A percentile compares a stretch with the other conserved stretches of the same genome.
Evolutionary conservation across 768 basidiomycete species (phyloP).

Genomic region (Glaciozyma martinii): DNA sequence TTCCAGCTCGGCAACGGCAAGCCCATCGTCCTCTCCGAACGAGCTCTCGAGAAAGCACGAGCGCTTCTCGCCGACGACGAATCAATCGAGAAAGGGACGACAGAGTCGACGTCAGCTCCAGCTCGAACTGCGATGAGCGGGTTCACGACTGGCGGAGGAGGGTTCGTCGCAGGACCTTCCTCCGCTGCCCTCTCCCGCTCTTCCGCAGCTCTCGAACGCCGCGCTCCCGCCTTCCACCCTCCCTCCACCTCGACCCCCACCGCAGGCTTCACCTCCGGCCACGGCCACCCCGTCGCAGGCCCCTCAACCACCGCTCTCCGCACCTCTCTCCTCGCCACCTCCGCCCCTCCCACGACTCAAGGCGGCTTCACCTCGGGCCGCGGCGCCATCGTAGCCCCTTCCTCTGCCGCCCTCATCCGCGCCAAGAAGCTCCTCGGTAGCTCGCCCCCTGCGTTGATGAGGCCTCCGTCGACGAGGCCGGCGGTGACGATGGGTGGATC

Average conservation of each 20-base stretch:
- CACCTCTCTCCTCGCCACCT: background rate
- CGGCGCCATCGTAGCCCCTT: background rate
- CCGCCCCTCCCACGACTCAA: background rate
- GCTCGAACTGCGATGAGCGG: background rate
- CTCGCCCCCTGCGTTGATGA: background rate
- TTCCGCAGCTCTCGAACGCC: background rate
- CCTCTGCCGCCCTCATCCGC: background rate
- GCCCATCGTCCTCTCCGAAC: constrained; percentile 4
- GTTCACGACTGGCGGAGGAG: background rate
- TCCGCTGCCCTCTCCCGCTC: background rate
- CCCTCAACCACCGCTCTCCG: background rate
- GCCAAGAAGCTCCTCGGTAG: background rate
- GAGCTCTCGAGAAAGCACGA: constrained; percentile 2
- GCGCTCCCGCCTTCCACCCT: background rate
- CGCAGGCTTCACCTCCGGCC: background rate
- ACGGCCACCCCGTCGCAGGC: background rate
- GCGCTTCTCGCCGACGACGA: constrained; percentile 10
- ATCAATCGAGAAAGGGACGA: background rate
- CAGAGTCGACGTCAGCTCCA: background rate
- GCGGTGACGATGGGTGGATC: too few species aligned
- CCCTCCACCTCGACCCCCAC: background rate
- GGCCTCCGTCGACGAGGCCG: background rate
- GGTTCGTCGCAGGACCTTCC: background rate
- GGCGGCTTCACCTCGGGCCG: background rate
- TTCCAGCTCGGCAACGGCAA: constrained; percentile 20